A percentile compares a stretch with the other conserved stretches of the same genome.
Conservation (phyloP, 2,329 filamentous ascomycete genomes). For the Ceratocystis albifundus region DNA sequence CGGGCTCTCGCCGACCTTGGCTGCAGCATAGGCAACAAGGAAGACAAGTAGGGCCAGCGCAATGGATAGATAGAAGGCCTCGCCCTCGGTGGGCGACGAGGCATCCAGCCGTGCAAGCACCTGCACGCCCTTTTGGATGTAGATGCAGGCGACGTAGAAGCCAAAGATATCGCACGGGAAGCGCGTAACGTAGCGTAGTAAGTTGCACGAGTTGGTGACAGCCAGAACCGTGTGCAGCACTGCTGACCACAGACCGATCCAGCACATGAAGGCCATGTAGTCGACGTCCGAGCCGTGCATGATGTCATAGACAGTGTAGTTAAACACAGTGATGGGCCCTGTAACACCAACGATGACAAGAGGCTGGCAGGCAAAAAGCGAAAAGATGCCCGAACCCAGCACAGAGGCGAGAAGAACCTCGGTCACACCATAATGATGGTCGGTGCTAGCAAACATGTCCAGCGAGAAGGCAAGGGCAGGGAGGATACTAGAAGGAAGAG, state of each 20-base stretch:
- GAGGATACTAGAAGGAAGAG: constrained; percentile 51
- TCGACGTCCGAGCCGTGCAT: constrained; percentile 64
- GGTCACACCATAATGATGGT: constrained; percentile 77
- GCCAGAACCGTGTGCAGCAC: constrained; percentile 77
- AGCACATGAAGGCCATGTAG: constrained; percentile 83
- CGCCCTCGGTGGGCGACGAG: constrained; percentile 24
- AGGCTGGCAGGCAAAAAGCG: constrained; percentile 68
- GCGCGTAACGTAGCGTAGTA: constrained; percentile 74
- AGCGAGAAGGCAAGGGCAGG: constrained; percentile 80
- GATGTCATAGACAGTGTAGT: constrained; percentile 88
- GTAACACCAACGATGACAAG: constrained; percentile 86
- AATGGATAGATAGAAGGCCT: constrained; percentile 67
- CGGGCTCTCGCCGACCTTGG: constrained; percentile 55
- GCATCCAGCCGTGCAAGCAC: constrained; percentile 58
- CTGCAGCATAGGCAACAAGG: constrained; percentile 62
- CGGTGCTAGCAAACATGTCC: constrained; percentile 85
- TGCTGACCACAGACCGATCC: constrained; percentile 81
- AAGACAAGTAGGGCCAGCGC: constrained; percentile 67
- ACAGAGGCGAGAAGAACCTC: constrained; percentile 82
- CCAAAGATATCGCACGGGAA: constrained; percentile 92
- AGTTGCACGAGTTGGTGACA: constrained; percentile 76
- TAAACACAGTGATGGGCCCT: constrained; percentile 85
- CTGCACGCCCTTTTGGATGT: constrained; percentile 82
- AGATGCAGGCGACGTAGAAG: constrained; percentile 87
- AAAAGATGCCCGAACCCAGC: constrained; percentile 69